Percentiles rank a stretch among this genome's conserved stretches.
These are phyloP conservation scores for Castanea crenata DNA, from an alignment of 306 rosid species.

Conservation along the genomic window DNA sequence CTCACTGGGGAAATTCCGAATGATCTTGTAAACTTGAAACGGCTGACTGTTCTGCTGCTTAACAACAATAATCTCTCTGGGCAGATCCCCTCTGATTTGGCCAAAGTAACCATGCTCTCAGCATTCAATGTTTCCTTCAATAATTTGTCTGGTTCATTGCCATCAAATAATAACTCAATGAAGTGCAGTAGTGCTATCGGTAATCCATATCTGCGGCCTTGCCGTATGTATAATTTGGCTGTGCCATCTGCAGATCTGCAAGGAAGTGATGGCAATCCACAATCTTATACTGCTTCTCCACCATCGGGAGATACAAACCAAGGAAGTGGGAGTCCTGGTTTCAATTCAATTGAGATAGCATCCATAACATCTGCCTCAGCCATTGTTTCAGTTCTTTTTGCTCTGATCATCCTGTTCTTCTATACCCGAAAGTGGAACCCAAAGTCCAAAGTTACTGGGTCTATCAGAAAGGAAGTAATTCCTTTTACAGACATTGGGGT, in stretches of 20 bases:
- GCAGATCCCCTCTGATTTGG: constrained; percentile 78
- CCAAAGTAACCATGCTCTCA: constrained; percentile 60
- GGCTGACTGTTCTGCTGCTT: constrained; percentile 65
- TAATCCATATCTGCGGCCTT: constrained; percentile 59
- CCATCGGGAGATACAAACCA: constrained; percentile 27
- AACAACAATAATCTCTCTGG: constrained; percentile 77
- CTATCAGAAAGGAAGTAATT: constrained; percentile 70
- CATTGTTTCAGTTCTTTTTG: constrained; percentile 80
- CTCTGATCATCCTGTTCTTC: constrained; percentile 60
- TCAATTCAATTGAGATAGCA: constrained; percentile 88
- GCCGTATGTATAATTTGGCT: constrained; percentile 41
- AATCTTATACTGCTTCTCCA: constrained; percentile 36
- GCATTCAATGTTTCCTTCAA: constrained; percentile 85
- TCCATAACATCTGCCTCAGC: constrained; percentile 95
- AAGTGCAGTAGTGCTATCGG: constrained; percentile 82
- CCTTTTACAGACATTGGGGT: constrained; percentile 74
- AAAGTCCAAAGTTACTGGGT: constrained; percentile 60
- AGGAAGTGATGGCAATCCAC: constrained; percentile 35
- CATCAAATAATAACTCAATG: constrained; percentile 51
- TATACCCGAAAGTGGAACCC: constrained; percentile 84
- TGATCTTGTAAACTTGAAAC: constrained; percentile 55
- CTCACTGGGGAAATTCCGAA: constrained; percentile 81
- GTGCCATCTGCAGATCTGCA: constrained; percentile 50
- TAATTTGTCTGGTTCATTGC: constrained; percentile 82
- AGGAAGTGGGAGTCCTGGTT: constrained; percentile 30